A percentile compares a stretch with the other conserved stretches of the same genome.
These are phyloP conservation scores for Suillus lakei DNA, from an alignment of 768 basidiomycete species.

Conservation along the genomic window DNA sequence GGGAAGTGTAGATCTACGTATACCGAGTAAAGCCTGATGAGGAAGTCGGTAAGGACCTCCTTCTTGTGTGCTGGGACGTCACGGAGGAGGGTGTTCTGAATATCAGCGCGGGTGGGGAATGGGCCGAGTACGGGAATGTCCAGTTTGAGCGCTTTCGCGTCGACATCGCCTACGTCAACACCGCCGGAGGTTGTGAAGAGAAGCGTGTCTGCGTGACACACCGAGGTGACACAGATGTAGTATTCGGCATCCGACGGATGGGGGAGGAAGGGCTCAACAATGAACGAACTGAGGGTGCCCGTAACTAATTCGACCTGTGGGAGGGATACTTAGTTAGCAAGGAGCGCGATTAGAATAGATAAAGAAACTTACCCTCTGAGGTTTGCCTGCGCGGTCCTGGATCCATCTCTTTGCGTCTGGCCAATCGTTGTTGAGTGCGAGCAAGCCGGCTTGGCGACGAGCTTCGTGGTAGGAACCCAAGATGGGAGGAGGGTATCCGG, in stretches of 20 bases:
- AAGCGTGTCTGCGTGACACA: slow-evolving; percentile 92
- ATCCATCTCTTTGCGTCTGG: no score
- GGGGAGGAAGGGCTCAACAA: slow-evolving; percentile 98
- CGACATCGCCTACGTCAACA: slow-evolving; percentile 98
- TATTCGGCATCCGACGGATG: slow-evolving; percentile 94
- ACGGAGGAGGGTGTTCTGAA: slow-evolving; percentile 74
- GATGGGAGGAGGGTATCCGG: no score
- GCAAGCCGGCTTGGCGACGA: no score
- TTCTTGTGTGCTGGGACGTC: slow-evolving; percentile 87
- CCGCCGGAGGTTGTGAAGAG: slow-evolving; percentile 99
- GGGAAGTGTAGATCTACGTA: slow-evolving; percentile 99
- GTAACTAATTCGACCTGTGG: no score
- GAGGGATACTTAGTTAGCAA: no score
- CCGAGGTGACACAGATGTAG: slow-evolving; percentile 97
- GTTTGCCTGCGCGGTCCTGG: no score
- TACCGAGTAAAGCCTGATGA: slow-evolving; percentile 93
- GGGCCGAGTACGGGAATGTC: slow-evolving; percentile 70
- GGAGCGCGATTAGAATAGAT: no score
- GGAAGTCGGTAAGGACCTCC: slow-evolving; percentile 93
- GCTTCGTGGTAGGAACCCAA: no score
- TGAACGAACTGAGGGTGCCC: slow-evolving; percentile 82
- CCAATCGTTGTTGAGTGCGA: no score
- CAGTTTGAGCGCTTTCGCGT: slow-evolving; percentile 93
- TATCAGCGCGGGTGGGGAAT: slow-evolving; percentile 83
- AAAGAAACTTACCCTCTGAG: no score